Conservation (phyloP, 2,329 filamentous ascomycete species). For the Shiraia bambusicola region DNA sequence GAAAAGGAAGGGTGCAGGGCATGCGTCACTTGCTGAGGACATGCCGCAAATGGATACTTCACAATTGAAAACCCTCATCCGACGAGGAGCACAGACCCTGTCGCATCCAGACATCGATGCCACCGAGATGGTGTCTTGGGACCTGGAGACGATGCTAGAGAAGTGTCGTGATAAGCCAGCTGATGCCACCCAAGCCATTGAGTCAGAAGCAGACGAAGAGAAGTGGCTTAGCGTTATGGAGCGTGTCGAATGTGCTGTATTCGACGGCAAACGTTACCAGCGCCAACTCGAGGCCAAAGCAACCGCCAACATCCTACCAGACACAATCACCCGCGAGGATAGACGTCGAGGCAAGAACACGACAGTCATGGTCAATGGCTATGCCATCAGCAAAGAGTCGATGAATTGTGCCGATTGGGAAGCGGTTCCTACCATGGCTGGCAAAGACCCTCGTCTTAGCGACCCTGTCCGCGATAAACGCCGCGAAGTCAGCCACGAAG, state of each 20-base stretch:
- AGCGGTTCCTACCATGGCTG: conserved; percentile 59
- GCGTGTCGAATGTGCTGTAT: conserved; percentile 58
- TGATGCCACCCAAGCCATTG: conserved; percentile 43
- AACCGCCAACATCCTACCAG: conserved; percentile 41
- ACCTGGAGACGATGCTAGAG: conserved; percentile 55
- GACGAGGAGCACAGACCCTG: conserved; percentile 57
- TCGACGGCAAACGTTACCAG: conserved; percentile 57
- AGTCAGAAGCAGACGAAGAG: conserved; percentile 52
- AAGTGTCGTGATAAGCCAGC: conserved; percentile 56
- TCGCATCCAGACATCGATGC: conserved; percentile 56
- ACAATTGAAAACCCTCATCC: conserved; percentile 57
- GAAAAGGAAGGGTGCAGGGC: conserved; percentile 13
- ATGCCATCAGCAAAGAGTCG: conserved; percentile 58
- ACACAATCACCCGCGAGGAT: conserved; percentile 48
- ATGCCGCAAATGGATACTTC: conserved; percentile 55
- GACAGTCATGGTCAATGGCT: conserved; percentile 59
- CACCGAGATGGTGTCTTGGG: conserved; percentile 60
- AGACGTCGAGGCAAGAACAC: conserved; percentile 59
- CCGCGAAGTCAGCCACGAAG: conserved; percentile 50
- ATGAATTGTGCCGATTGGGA: conserved; percentile 57
- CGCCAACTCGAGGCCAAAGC: conserved; percentile 37
- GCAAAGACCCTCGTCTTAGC: conserved; percentile 56
- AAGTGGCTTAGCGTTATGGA: conserved; percentile 60
- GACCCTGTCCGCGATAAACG: conserved; percentile 54
- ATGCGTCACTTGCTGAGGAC: conserved; percentile 44